phyloP scores from a whole-genome alignment of 169 alveolate species.

The Plasmodium knowlesi region DNA sequence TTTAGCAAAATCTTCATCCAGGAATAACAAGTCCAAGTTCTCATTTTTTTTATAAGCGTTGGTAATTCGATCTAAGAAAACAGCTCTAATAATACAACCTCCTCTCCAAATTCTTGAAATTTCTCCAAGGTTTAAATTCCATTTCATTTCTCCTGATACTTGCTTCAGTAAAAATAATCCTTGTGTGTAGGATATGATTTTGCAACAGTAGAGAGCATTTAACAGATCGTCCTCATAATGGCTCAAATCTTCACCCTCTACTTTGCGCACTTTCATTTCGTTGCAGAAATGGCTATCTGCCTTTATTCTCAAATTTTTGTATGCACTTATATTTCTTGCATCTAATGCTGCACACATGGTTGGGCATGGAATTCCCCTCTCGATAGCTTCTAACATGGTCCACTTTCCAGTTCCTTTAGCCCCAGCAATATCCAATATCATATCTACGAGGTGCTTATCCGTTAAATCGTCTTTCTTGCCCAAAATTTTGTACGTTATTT shows the following conservation, averaged over 20 bases:
- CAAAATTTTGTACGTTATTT: slow-evolving; percentile 83
- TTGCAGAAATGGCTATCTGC: slow-evolving; percentile 28
- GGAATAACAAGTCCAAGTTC: slow-evolving; percentile 64
- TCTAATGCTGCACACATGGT: slow-evolving; percentile 88
- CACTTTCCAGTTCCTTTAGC: slow-evolving; percentile 91
- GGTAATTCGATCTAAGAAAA: slow-evolving; percentile 78
- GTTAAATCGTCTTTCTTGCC: slow-evolving; percentile 81
- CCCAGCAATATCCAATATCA: slow-evolving; percentile 83
- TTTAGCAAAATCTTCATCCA: slow-evolving; percentile 53
- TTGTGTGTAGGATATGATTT: slow-evolving; percentile 86
- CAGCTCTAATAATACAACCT: slow-evolving; percentile 88
- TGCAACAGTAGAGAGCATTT: slow-evolving; percentile 79
- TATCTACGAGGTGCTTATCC: slow-evolving; percentile 81
- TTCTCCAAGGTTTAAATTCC: slow-evolving; percentile 83
- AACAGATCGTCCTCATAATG: slow-evolving; percentile 76
- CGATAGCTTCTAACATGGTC: slow-evolving; percentile 89
- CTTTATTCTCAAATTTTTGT: slow-evolving; percentile 35
- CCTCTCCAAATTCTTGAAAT: slow-evolving; percentile 89
- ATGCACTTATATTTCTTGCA: slow-evolving; percentile 82
- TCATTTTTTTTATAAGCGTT: slow-evolving; percentile 73
- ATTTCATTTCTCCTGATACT: slow-evolving; percentile 80
- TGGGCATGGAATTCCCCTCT: slow-evolving; percentile 88
- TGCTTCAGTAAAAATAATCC: slow-evolving; percentile 83
- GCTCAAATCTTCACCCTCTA: neutral
- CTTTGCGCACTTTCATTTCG: slow-evolving; percentile 11